Base-by-base conservation (phyloP, 202 grass and related monocot genomes). In the Dendrocalamus latiflorus region DNA sequence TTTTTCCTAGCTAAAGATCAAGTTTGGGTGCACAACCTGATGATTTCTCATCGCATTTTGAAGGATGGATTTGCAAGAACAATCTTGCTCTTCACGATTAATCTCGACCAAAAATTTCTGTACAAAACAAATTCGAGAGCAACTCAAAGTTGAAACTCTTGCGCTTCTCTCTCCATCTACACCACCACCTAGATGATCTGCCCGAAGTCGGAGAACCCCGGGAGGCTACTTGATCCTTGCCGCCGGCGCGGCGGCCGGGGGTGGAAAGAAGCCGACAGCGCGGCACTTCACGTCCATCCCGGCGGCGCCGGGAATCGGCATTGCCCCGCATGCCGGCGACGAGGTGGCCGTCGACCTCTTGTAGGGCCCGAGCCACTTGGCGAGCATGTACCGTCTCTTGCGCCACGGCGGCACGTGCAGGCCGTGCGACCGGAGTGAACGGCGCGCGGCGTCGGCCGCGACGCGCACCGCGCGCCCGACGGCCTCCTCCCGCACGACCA, bases 381-480 rank as follows among this genome's bases (percentile, higher is more conserved):
- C 91, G 39, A 92, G 87, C 93, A 99, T 93, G 87, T 92, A 95
- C 1, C 91, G 83, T 17, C 74, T 93, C 87, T 99, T 99, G 25
- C 96, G 76, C 96, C 96, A 99, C n/a, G 96, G 96, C 22, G 96
- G 96, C 45, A 99, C 83, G 87, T 99, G 96, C 60, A 99, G 89
- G 21, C 87, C 91, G 8, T 72, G 86, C 7, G 86, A 53, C 15
- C 91, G 88, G 49, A 99, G 87, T 4, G 93, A 95, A 0, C 93
- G 66, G 4, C 93, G 81, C 5, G 89, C 93, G 1, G 91, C 87
- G 55, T 89, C 91, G 63, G 91, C 81, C 2, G 83, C 89, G 4
- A 91, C 24, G 68, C 85, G 82, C 48, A 98, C 83, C 8, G 85
- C 93, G 57, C 70, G 84, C 2, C 93, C 89, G 4, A 98, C 37